A percentile compares a stretch with the other conserved stretches of the same genome.
These are phyloP conservation scores for Trichosanthes truncata DNA, from an alignment of 306 rosid species.

Conservation along the genomic window DNA sequence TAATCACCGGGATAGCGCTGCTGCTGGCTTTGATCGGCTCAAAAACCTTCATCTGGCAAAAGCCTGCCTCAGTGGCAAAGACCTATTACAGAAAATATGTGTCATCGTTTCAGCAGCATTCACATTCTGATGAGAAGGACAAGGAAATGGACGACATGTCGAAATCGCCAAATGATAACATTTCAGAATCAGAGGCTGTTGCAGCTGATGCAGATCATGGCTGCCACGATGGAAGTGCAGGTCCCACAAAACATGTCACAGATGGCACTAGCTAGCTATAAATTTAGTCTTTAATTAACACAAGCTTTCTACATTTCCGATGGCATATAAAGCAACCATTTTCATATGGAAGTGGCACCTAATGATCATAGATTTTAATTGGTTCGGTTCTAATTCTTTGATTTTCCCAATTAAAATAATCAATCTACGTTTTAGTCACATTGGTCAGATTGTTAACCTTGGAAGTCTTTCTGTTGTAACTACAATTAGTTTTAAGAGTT, in stretches of 20 bases:
- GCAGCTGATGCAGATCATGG: background rate
- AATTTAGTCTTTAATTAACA: background rate
- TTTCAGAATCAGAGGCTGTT: background rate
- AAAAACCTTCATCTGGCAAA: constrained; percentile 22
- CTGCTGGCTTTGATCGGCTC: constrained; percentile 16
- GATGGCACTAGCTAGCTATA: background rate
- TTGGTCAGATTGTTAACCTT: too few relatives aligned
- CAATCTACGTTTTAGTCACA: too few relatives aligned
- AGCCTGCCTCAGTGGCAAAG: constrained; percentile 17
- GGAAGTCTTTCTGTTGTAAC: too few relatives aligned
- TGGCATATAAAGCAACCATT: background rate
- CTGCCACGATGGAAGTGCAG: background rate
- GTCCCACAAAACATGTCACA: background rate
- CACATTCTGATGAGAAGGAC: background rate
- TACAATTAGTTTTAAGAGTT: too few relatives aligned
- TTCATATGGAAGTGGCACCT: background rate
- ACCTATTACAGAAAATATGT: constrained; percentile 5
- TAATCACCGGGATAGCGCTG: constrained; percentile 21
- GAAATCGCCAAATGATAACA: background rate
- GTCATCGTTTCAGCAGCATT: background rate
- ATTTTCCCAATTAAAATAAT: background rate
- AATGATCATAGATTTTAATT: background rate
- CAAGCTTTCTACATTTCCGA: background rate
- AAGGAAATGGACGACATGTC: background rate
- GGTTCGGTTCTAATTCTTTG: background rate